phyloP scores from a whole-genome alignment of 2,329 filamentous ascomycete genomes.

The Epichloe elymi region DNA sequence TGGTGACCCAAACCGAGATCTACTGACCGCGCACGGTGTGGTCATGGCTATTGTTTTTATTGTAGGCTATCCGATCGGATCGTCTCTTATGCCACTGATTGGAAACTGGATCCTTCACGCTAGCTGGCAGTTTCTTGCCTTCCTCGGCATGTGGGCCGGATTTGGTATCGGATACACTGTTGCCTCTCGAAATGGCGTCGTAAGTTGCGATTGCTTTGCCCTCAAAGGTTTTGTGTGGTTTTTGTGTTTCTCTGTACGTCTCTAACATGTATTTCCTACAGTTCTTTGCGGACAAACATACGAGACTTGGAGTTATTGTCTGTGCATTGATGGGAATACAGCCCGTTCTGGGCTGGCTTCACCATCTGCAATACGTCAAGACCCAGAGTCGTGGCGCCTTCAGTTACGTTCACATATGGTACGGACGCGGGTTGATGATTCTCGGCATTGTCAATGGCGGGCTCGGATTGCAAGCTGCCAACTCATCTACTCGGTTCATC shows the following conservation, averaged over 20 bases:
- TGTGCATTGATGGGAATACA: conserved; percentile 42
- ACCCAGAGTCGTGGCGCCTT: conserved; percentile 33
- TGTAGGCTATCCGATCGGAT: conserved; percentile 45
- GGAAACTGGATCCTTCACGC: conserved; percentile 46
- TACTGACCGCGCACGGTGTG: conserved; percentile 38
- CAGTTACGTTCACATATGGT: conserved; percentile 49
- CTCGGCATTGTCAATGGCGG: conserved; percentile 52
- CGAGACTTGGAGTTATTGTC: conserved; percentile 41
- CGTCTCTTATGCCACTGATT: conserved; percentile 45
- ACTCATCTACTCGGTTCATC: conserved; percentile 26
- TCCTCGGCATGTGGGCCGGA: conserved; percentile 45
- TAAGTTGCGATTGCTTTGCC: conserved; percentile 20
- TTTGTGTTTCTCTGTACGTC: neutral
- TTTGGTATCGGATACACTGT: conserved; percentile 43
- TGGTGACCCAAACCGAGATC: conserved; percentile 10
- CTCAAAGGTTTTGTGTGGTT: too few species aligned
- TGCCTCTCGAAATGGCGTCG: conserved; percentile 25
- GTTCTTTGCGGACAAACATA: conserved; percentile 41
- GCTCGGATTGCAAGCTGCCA: conserved; percentile 40
- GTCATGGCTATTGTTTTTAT: conserved; percentile 50
- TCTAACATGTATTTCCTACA: conserved; percentile 14
- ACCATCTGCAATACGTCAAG: conserved; percentile 41
- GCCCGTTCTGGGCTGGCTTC: conserved; percentile 42
- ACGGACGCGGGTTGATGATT: conserved; percentile 42
- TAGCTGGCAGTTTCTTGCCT: conserved; percentile 38